Base-by-base conservation (phyloP, 805 yeast species). In the Pichia membranifaciens region DNA sequence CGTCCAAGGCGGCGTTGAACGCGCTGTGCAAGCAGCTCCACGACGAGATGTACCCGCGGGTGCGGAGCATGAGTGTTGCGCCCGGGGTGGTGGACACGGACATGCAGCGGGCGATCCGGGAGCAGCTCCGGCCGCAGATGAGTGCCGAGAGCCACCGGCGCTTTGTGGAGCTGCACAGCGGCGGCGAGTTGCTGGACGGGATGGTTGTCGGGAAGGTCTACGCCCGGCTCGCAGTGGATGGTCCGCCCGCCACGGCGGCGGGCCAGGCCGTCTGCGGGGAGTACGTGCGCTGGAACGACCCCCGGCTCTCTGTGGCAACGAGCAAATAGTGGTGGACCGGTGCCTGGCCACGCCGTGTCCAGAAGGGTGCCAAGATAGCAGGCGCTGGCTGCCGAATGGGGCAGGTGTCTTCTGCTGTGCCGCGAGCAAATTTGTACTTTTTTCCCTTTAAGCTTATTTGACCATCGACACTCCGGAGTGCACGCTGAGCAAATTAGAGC, bases 21-120 rank as follows among this genome's bases (percentile, higher is more conserved):
- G 89, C 83, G 57, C 74, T 88, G 44, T 81, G 87, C 6, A 59
- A 68, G 41, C 78, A 86, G 13, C 62, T 91, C 15, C 83, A 87
- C 1, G 70, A 67, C 5, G 96, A 89, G 58, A 89, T 85, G 60
- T 68, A 72, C 1, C 72, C 68, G 0, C n/a, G 38, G 2, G 66
- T 88, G n/a, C 64, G 68, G 32, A 70, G 84, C 3, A 67, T 89
- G 10, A 72, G 96, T 0, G 74, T 93, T 21, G 96, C 96, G 0
- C 98, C 98, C 0, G 98, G 99, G 4, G 95, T 88, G 1, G 97
- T 93, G 2, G 87, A 87, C 60, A 91, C 99, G 1, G 71, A 70
- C 18, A 91, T 93, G 98, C 98, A 93, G 67, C 62, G 54, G 7
- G 82, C 79, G 46, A 89, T 91, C 48, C 78, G 98, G 56, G 83